These are phyloP conservation scores for Nemania diffusa DNA, from an alignment of 2,329 filamentous ascomycete genomes.

Conservation along the genomic window DNA sequence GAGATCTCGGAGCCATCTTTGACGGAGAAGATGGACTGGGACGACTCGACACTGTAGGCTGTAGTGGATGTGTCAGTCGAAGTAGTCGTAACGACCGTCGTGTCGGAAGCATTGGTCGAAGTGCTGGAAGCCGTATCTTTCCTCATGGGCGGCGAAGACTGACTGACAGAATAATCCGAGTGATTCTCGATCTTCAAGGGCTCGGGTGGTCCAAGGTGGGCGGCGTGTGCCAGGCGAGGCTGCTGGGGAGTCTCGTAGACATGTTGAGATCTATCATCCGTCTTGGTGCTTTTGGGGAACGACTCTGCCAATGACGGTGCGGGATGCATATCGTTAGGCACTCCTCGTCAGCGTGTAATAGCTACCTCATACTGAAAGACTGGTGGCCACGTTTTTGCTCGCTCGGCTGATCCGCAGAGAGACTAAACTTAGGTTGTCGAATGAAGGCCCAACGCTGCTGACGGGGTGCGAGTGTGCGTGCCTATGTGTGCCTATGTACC, in stretches of 20 bases:
- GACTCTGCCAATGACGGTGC: constrained; percentile 51
- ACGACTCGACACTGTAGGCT: constrained; percentile 64
- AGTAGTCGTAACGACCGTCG: constrained; percentile 50
- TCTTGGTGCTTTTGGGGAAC: constrained; percentile 50
- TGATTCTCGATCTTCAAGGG: constrained; percentile 46
- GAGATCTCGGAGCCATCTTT: constrained; percentile 65
- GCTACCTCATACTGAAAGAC: constrained; percentile 49
- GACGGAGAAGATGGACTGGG: constrained; percentile 66
- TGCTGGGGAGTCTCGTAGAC: constrained; percentile 43
- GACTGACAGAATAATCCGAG: constrained; percentile 44
- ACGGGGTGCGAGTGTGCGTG: constrained; percentile 19
- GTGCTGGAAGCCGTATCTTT: constrained; percentile 66
- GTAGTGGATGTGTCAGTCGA: constrained; percentile 60
- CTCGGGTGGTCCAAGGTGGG: constrained; percentile 44
- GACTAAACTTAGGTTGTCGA: constrained; percentile 27
- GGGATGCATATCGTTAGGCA: constrained; percentile 51
- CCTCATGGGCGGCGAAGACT: constrained; percentile 49
- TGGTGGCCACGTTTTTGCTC: constrained; percentile 40
- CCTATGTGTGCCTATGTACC: too few species aligned
- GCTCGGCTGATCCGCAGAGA: constrained; percentile 26
- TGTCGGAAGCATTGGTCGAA: constrained; percentile 61
- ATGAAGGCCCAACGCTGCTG: constrained; percentile 37
- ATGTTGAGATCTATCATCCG: constrained; percentile 48
- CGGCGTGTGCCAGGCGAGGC: constrained; percentile 44
- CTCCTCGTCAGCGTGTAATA: constrained; percentile 42